Base-by-base conservation (phyloP, 768 basidiomycete genomes). In the Trametes gibbosa region DNA sequence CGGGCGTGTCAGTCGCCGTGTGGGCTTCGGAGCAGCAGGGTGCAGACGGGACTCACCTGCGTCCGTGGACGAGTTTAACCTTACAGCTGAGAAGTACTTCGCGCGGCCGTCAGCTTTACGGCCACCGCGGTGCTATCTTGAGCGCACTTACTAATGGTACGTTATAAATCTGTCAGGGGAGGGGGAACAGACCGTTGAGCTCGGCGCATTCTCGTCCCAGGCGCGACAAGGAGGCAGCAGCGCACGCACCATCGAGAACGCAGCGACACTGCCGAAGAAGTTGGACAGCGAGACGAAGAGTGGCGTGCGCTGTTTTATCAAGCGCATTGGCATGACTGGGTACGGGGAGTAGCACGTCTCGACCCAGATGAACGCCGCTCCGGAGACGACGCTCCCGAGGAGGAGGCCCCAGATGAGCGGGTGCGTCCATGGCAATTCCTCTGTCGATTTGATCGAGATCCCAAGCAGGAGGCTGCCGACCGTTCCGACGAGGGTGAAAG, bases 281-380 rank as follows among this genome's bases (percentile, higher is more conserved):
- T 94, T 95, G 46, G 83, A 82, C 50, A 95, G 58, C 5, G 91
- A 90, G 27, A 94, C 85, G 12, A 90, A 87, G 19, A 94, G 72
- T 5, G 92, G 92, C 23, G 90, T 95, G 54, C 94, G 78, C 68
- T 86, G 84, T 32, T 79, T 82, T 34, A 95, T 81, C 56, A 95
- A 75, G 52, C 83, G 82, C 62, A 97, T 74, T 48, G 96, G 96
- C 86, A 99, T 89, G 51, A 98, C 89, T 16, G 97, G 97, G 70
- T 89, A 90, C 3, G 82, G 79, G 3, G 91, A 85, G 77, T 83
- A 85, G 63, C 81, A 78, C 56, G 85, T 84, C 74, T 99, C 96
- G 24, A 92, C 90, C 46, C 84, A 69, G 29, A 95, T 69, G 71
- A 99, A 98, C 2, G 77, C 66, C 6, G 76, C 63, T 10, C 78